Evolutionary conservation across 495 filamentous ascomycete species (phyloP).

Genomic region (Durotheca rogersii): DNA sequence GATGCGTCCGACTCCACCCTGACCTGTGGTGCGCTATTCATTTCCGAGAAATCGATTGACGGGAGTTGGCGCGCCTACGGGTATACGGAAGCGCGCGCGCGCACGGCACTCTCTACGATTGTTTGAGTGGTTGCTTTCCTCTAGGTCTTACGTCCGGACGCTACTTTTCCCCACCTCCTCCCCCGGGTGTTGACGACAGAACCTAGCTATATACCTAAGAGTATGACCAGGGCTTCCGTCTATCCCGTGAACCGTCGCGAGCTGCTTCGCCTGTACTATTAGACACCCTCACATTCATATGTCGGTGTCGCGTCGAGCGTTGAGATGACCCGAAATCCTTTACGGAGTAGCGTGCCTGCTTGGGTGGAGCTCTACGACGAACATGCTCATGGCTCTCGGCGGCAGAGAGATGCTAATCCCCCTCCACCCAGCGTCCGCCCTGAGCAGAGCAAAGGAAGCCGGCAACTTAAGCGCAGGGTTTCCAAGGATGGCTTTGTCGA

Average conservation of each 20-base stretch:
- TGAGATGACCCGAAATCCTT: conserved; percentile 35
- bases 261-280: conserved; percentile 22
- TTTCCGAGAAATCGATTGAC: conserved; percentile 19
- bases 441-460: conserved; percentile 31
- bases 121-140: conserved; percentile 6
- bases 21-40: conserved; percentile 1
- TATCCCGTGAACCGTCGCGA: conserved; percentile 10
- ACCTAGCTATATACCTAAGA: conserved; percentile 13
- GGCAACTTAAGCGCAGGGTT: conserved; percentile 43
- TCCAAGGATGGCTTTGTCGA: conserved; percentile 58
- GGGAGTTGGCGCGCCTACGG: conserved; percentile 22
- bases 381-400: conserved; percentile 26
- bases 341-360: conserved; percentile 34
- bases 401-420: conserved; percentile 16
- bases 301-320: conserved; percentile 13
- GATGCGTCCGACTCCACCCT: conserved; percentile 12
- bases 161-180: conserved; percentile 24
- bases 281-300: conserved; percentile 21
- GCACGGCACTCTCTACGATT: background rate
- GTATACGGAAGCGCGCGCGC: background rate
- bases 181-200: conserved; percentile 17
- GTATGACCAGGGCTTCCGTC: conserved; percentile 21
- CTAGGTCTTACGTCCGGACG: too few relatives aligned
- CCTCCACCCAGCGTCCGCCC: conserved; percentile 28
- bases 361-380: conserved; percentile 38